phyloP scores from a whole-genome alignment of 352 stramenopile genomes.

The Globisporangium alternatum region DNA sequence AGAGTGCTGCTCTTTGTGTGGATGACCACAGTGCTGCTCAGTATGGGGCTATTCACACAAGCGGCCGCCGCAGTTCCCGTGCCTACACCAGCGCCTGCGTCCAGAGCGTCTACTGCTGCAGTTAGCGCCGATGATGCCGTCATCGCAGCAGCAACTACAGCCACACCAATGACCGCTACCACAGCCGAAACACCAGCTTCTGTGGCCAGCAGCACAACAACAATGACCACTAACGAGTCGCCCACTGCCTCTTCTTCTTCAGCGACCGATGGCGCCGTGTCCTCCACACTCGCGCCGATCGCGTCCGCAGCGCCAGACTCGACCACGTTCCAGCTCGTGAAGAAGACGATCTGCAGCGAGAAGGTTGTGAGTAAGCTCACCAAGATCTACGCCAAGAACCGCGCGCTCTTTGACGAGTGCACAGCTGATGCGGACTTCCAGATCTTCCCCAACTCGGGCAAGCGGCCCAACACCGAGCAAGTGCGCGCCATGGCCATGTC shows the following conservation, averaged over 20 bases:
- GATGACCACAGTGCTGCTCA: neutral
- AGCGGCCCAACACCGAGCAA: constrained; percentile 38
- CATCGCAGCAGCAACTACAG: neutral
- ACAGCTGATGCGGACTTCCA: constrained; percentile 49
- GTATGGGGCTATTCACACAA: neutral
- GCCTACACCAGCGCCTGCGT: neutral
- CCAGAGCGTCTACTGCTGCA: neutral
- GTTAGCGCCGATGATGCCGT: neutral
- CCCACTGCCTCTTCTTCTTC: neutral
- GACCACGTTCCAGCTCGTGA: constrained; percentile 40
- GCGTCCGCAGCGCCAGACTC: constrained; percentile 37
- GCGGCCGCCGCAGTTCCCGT: neutral
- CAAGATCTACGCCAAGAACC: constrained; percentile 57
- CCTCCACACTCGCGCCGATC: constrained; percentile 25
- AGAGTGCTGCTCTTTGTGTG: neutral
- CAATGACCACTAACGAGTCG: too few species aligned
- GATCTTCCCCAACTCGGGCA: constrained; percentile 56
- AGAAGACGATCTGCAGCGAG: constrained; percentile 37
- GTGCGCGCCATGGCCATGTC: constrained; percentile 44
- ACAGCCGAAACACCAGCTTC: neutral
- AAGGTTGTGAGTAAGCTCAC: constrained; percentile 38
- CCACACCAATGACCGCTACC: neutral
- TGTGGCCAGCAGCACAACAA: too few species aligned
- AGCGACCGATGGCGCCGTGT: neutral
- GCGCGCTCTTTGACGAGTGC: constrained; percentile 52